These are phyloP conservation scores for Rhamnella rubrinervis DNA, from an alignment of 331 rosid genomes.

Conservation along the genomic window DNA sequence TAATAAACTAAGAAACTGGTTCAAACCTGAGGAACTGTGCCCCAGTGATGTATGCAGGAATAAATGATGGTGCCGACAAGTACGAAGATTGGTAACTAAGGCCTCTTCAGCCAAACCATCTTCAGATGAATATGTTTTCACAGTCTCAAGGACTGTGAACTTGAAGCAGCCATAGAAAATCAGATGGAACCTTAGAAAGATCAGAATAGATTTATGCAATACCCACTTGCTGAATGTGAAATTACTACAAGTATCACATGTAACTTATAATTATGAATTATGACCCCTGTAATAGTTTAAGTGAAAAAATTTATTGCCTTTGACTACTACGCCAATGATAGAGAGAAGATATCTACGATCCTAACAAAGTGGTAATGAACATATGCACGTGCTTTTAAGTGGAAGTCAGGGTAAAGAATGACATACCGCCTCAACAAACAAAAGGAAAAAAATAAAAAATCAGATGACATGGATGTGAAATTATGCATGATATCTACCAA, in stretches of 20 bases:
- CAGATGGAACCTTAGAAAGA: too few relatives aligned
- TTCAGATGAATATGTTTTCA: constrained; percentile 77
- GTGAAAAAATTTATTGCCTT: neutral
- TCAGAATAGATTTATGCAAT: constrained; percentile 77
- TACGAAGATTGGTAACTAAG: constrained; percentile 82
- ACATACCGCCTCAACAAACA: too few relatives aligned
- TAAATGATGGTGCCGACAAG: constrained; percentile 82
- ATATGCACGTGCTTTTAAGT: neutral
- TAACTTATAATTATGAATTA: neutral
- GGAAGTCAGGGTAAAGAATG: too few relatives aligned
- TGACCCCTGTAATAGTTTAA: neutral
- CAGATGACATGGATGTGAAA: too few relatives aligned
- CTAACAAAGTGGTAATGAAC: neutral
- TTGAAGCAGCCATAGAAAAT: too few relatives aligned
- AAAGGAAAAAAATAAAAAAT: too few relatives aligned
- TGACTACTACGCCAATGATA: neutral
- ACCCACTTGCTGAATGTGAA: constrained; percentile 90
- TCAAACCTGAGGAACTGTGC: constrained; percentile 65
- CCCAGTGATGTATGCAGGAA: constrained; percentile 75
- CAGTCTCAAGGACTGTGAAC: constrained; percentile 82
- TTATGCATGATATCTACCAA: too few relatives aligned
- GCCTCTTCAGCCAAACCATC: constrained; percentile 97
- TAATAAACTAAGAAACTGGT: constrained; percentile 10
- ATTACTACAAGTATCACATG: constrained; percentile 49
- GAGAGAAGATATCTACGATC: neutral